These are phyloP conservation scores for Zopfochytrium polystomum DNA, from an alignment of 371 early-diverging fungal species.

Conservation along the genomic window DNA sequence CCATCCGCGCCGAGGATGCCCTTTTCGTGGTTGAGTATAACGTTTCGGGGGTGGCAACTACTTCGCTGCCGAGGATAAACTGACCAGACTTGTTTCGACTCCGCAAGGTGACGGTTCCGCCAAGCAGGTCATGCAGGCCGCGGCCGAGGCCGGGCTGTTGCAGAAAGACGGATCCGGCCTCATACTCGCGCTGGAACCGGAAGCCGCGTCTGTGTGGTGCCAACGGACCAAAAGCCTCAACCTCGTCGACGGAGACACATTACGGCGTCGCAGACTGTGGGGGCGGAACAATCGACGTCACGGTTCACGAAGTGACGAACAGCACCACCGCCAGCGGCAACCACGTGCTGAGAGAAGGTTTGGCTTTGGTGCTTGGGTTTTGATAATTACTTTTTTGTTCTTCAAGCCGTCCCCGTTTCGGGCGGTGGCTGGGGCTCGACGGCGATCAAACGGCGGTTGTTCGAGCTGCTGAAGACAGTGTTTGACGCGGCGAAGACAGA, in stretches of 20 bases:
- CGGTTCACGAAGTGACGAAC: conserved; percentile 10
- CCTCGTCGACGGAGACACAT: conserved; percentile 5
- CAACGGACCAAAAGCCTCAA: background rate
- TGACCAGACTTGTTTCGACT: too few species aligned
- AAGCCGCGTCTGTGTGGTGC: conserved; percentile 14
- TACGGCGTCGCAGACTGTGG: conserved; percentile 20
- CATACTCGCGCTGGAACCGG: conserved; percentile 15
- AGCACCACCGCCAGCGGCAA: background rate
- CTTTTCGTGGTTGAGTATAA: too few species aligned
- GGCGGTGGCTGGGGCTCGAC: conserved; percentile 22
- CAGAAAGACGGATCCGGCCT: background rate
- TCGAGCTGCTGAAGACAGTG: background rate
- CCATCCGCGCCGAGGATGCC: too few species aligned
- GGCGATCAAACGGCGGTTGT: conserved; percentile 15
- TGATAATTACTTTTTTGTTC: background rate
- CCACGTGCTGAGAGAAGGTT: background rate
- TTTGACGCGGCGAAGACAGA: background rate
- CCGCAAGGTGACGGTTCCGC: too few species aligned
- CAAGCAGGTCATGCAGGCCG: conserved; percentile 11
- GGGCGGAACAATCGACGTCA: conserved; percentile 19
- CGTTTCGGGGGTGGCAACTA: too few species aligned
- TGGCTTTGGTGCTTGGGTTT: background rate
- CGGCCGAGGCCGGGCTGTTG: background rate
- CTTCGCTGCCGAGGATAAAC: too few species aligned
- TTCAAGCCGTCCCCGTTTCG: background rate